Base-by-base conservation (phyloP, 2,329 filamentous ascomycete species). In the Colletotrichum zoysiae region DNA sequence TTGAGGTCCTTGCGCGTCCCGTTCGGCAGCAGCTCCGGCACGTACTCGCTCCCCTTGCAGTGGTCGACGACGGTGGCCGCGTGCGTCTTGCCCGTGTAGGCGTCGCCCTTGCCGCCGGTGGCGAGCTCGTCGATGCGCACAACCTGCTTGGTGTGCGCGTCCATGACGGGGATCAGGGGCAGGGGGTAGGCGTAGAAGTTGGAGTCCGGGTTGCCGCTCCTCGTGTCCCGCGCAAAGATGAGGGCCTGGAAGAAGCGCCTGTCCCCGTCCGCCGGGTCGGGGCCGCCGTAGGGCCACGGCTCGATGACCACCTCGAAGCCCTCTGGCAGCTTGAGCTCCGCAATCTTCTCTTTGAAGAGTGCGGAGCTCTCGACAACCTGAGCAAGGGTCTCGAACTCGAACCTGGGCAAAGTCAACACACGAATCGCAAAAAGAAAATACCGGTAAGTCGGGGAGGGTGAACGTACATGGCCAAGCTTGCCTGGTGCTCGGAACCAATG, bases 1-100 rank as follows among this genome's bases (percentile, higher is more conserved):
- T 91, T 92, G 26, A 89, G 76, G 62, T 87, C 86, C 74, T 84
- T 83, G 20, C 87, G 78, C 3, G 81, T 81, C 1, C 85, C 84
- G 65, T 67, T 78, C 50, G 74, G 79, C 55, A 75, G 83, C 75
- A 74, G 86, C 76, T 84, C 83, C 0, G 83, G 83, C 3, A 83
- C 77, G 26, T 84, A 84, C 71, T 84, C 83, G 8, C 80, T 78
- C 0, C 78, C 33, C 9, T 63, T 50, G 62, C 79, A 81, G 65
- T 82, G 80, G 44, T 81, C 78, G 1, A 81, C 53, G 8, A 78
- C 59, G 0, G 64, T 74, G 2, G 65, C 59, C 0, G 68, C 65
- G 42, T 76, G 74, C 0, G 76, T 75, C 46, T 65, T 71, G 2
- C 71, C 78, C 30, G 20, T 11, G 40, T 65, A 50, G 4, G 63